These are phyloP conservation scores for Reticulomyxa filosa DNA, from an alignment of 78 protist genomes.

Conservation along the genomic window DNA sequence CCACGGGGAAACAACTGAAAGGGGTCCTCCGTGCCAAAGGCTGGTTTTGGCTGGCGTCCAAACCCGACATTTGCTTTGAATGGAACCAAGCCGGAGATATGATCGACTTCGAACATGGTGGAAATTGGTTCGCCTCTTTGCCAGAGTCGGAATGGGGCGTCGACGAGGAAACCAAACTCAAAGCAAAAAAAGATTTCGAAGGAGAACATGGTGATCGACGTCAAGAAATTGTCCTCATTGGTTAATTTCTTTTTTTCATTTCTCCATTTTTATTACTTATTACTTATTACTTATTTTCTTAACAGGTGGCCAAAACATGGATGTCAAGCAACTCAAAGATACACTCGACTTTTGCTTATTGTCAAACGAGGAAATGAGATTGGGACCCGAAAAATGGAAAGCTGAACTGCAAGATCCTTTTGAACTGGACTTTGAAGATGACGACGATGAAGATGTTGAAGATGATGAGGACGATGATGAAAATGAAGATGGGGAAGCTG, in stretches of 20 bases:
- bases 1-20: background rate
- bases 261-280: too few species aligned
- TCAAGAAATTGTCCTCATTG: background rate
- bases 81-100: background rate
- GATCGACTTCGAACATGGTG: background rate
- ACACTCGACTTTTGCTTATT: background rate
- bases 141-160: background rate
- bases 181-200: background rate
- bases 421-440: too few species aligned
- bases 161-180: background rate
- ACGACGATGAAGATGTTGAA: too few species aligned
- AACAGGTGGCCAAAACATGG: background rate
- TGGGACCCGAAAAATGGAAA: background rate
- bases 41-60: background rate
- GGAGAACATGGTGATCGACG: background rate
- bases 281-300: too few species aligned
- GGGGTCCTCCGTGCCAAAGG: background rate
- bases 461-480: too few species aligned
- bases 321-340: background rate
- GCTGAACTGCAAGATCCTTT: too few species aligned
- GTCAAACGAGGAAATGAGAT: background rate
- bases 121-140: background rate
- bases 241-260: too few species aligned
- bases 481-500: too few species aligned
- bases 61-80: background rate